Conservation (phyloP, 169 alveolate genomes). For the Cryptosporidium meleagridis region DNA sequence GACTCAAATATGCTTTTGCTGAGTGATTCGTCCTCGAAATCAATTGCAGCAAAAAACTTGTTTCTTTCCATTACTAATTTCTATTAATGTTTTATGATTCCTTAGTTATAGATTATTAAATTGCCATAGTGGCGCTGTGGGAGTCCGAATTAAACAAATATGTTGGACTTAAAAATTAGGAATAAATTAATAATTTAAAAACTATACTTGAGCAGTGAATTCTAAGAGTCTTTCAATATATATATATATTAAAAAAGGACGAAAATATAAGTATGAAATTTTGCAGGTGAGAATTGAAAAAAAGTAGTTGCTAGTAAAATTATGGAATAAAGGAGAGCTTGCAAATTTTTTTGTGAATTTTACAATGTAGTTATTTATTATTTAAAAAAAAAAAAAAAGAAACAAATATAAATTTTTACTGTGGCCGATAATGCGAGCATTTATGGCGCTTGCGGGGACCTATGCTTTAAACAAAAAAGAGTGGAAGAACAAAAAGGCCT, state of each 20-base stretch:
- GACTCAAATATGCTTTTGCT: constrained; percentile 15
- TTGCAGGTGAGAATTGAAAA: neutral
- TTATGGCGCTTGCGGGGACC: constrained; percentile 3
- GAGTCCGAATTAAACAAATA: neutral
- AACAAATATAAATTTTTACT: neutral
- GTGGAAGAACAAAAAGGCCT: neutral
- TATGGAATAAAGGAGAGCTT: too few species aligned
- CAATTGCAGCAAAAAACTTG: constrained; percentile 24
- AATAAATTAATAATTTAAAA: neutral
- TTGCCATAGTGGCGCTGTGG: neutral
- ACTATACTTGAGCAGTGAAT: neutral
- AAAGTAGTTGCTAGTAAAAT: neutral
- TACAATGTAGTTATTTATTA: too few species aligned
- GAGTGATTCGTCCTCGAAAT: constrained; percentile 24
- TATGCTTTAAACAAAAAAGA: neutral
- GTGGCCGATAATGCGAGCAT: neutral
- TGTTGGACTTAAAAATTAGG: neutral
- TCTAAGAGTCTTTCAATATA: neutral
- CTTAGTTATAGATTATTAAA: neutral
- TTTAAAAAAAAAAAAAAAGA: neutral
- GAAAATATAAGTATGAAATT: neutral
- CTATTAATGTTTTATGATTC: neutral
- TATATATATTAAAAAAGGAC: neutral
- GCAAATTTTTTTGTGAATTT: too few species aligned
- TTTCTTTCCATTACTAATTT: constrained; percentile 7